Evolutionary conservation across 495 filamentous ascomycete genomes (phyloP), one percentile per base, ranked within the genome.

Genomic region (Penicillium paxilli): DNA sequence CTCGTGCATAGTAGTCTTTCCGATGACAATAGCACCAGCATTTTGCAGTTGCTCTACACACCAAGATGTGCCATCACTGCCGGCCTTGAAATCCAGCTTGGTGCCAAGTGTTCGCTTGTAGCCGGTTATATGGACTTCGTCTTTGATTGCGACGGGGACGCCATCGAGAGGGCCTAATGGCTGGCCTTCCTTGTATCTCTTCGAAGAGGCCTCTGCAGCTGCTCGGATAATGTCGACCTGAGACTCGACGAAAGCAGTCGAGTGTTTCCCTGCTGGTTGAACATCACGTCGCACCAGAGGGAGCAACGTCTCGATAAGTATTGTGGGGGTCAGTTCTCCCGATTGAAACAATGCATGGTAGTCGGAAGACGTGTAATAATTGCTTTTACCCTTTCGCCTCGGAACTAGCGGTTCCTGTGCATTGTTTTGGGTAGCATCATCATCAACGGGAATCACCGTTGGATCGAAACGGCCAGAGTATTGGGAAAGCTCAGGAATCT

Each of bases 1-100:
- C 72, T 98, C 92, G 69, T 97, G 92, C 93, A 97, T 96, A 35
- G 84, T 92, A 23, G 85, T 80, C 71, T 95, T 96, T 11, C 91
- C 93, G 47, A 96, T 66, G 17, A 96, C 76, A 35, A 97, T 80
- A 10, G 86, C 92, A 1, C 93, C 93, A 0, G 83, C 85, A 41
- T 94, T 87, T 58, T 87, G 77, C 73, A 88, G 82, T 71, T 89
- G 83, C 65, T 76, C 77, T 20, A 92, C 83, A 56, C 88, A 90
- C 89, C 90, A 96, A 8, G 78, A 80, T 2, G 86, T 89, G 2
- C 53, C 75, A 49, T 74, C 60, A 11, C 53, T 58, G 4, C 74
- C 73, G 44, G 77, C 77, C 17, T 79, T 70, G 49, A 83, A 85
- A 57, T 86, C 81, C 19, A 81, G 73, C 47, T 75, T 73, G 23